Evolutionary conservation across 2,329 filamentous ascomycete genomes (phyloP).

Genomic region (Alternaria tenuissima): DNA sequence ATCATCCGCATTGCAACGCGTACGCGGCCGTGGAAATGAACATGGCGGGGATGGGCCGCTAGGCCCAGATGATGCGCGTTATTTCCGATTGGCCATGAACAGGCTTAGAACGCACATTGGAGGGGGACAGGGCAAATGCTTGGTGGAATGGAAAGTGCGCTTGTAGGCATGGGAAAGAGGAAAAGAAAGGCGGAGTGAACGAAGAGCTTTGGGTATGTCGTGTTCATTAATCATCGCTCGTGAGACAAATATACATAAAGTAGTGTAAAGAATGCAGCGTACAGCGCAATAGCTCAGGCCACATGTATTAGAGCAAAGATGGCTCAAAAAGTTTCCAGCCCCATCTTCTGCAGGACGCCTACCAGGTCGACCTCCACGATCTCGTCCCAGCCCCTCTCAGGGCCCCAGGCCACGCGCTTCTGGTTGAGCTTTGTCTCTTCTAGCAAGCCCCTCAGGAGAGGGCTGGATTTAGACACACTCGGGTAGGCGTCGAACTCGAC

Average conservation of each 20-base stretch:
- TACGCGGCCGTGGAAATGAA: too few species aligned
- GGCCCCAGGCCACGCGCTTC: slow-evolving; percentile 71
- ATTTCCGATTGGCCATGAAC: too few species aligned
- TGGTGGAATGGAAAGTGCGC: background rate
- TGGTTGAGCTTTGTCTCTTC: slow-evolving; percentile 59
- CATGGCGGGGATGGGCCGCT: too few species aligned
- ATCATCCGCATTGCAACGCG: too few species aligned
- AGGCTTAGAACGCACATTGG: too few species aligned
- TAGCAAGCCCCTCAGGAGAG: slow-evolving; percentile 70
- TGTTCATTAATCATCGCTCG: background rate
- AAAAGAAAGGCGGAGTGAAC: background rate
- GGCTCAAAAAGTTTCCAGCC: slow-evolving; percentile 7
- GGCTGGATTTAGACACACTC: slow-evolving; percentile 70
- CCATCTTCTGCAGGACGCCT: slow-evolving; percentile 38
- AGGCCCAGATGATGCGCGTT: too few species aligned
- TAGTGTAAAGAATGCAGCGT: background rate
- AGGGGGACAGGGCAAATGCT: too few species aligned
- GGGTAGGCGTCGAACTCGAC: slow-evolving; percentile 76
- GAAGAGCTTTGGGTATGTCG: background rate
- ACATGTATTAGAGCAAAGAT: background rate
- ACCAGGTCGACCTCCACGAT: slow-evolving; percentile 43
- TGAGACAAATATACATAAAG: background rate
- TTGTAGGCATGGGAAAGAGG: background rate
- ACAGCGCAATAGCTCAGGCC: background rate
- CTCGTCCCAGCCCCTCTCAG: slow-evolving; percentile 69